Base-by-base conservation (phyloP, 2,329 filamentous ascomycete species). In the Trichoderma afroharzianum region DNA sequence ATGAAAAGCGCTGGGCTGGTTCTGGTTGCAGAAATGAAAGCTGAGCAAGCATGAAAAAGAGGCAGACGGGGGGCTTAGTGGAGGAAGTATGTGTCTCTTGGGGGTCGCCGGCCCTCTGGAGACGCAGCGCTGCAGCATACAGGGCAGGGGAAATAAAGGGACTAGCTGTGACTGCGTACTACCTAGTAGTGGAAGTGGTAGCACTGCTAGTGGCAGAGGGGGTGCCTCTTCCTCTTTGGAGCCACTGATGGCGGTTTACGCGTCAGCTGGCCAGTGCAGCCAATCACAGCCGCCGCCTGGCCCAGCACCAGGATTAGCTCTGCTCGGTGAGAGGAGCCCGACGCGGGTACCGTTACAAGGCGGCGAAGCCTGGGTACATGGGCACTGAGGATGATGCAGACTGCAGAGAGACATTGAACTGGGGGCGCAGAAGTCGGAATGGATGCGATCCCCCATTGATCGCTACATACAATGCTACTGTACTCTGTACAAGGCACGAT, bases 161-260 rank as follows among this genome's bases (percentile, higher is more conserved):
- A 63, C 63, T 55, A 30, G 47, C 36, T 14, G 43, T 26, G 7
- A 36, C 33, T 36, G 33, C 15, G 33, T 36, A 36, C 33, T n/a
- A n/a, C n/a, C n/a, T 36, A 15, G 30, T 30, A 64, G 63, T 53
- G 63, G 39, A 21, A 57, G 50, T 67, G 63, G 63, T 43, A 58
- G 63, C 63, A 58, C 32, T 67, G 63, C 50, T 64, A 64, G 62
- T 24, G 39, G 14, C 43, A 64, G 50, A 57, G 32, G 50, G 63
- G 63, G 77, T 74, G 74, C 74, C 74, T 75, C 61, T 55, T 36
- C 53, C 58, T 58, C 43, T 58, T 50, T 28, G 55, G 69, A 72
- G 71, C 71, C 63, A 71, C 33, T 68, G 75, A 78, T 76, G 77
- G 75, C 77, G 79, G 78, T 80, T 80, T 81, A 81, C 80, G 80